phyloP scores from a whole-genome alignment of 1,284 basidiomycete genomes.

The Agaricales sp. region DNA sequence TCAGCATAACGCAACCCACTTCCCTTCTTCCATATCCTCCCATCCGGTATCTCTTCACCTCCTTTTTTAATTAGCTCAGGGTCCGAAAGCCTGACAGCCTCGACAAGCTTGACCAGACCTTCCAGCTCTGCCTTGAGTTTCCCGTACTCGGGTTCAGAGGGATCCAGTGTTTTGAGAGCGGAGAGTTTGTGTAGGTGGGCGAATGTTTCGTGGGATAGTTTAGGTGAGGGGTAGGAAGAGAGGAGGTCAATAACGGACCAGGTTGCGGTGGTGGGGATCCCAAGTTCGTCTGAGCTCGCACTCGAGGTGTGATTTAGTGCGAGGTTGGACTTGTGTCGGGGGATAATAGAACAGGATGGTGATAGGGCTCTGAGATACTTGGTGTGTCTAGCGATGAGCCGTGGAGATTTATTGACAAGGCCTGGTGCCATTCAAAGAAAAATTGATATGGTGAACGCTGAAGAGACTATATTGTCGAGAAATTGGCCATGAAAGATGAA shows the following conservation, averaged over 20 bases:
- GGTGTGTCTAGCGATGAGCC: conserved; percentile 4
- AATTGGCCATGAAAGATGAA: too few species aligned
- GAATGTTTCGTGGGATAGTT: conserved; percentile 42
- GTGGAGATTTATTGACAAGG: conserved; percentile 4
- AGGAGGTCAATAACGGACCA: conserved; percentile 71
- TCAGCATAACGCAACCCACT: conserved; percentile 22
- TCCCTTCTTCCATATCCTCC: conserved; percentile 30
- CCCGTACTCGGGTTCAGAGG: conserved; percentile 39
- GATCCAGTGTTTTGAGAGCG: conserved; percentile 52
- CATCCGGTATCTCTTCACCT: conserved; percentile 27
- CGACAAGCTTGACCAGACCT: conserved; percentile 62
- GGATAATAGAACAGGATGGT: conserved; percentile 9
- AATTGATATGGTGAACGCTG: too few species aligned
- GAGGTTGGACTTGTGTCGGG: conserved; percentile 8
- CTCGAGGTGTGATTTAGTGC: background rate
- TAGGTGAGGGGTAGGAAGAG: conserved; percentile 63
- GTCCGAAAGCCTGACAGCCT: conserved; percentile 56
- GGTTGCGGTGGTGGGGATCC: conserved; percentile 52
- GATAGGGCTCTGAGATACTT: conserved; percentile 11
- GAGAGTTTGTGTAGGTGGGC: conserved; percentile 57
- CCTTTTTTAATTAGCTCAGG: conserved; percentile 9
- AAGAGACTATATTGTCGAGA: too few species aligned
- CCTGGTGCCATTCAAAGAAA: background rate
- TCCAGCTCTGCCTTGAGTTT: conserved; percentile 48
- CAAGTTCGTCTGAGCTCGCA: conserved; percentile 38